A percentile compares a stretch with the other conserved stretches of the same genome.
Conservation (phyloP, 306 rosid genomes). For the Gynostemma pentaphyllum region DNA sequence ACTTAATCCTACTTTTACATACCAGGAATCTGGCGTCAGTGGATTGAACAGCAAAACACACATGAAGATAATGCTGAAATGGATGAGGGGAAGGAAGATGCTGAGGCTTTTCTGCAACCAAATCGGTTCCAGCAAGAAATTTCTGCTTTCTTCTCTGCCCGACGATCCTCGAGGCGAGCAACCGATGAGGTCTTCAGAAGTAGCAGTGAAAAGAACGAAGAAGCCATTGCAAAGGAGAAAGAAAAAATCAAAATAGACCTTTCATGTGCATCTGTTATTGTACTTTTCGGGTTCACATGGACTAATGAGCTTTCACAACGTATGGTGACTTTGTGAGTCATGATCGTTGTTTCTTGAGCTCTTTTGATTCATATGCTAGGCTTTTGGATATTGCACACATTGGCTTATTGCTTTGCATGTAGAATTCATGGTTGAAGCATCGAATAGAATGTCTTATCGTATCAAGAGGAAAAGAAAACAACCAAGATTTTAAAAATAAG, state of each 20-base stretch:
- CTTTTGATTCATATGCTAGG: background rate
- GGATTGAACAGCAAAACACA: slow-evolving; percentile 52
- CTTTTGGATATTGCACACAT: background rate
- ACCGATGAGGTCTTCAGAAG: slow-evolving; percentile 4
- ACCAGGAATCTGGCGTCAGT: slow-evolving; percentile 28
- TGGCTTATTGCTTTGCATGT: background rate
- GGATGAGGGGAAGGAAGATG: slow-evolving; percentile 57
- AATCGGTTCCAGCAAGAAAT: slow-evolving; percentile 39
- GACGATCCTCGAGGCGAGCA: slow-evolving; percentile 22
- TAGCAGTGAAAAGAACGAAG: slow-evolving; percentile 11
- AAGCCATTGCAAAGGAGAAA: slow-evolving; percentile 18
- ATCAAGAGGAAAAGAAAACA: background rate
- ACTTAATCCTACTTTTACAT: background rate
- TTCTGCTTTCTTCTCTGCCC: slow-evolving; percentile 22
- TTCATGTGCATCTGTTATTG: background rate
- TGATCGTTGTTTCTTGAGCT: background rate
- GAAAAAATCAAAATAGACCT: slow-evolving; percentile 8
- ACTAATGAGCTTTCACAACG: background rate
- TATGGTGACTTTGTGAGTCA: background rate
- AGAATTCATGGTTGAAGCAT: background rate
- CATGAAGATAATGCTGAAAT: slow-evolving; percentile 43
- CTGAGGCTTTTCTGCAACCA: slow-evolving; percentile 30
- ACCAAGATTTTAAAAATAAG: too few relatives aligned
- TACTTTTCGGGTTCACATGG: background rate
- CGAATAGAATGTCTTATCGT: background rate